Base-by-base conservation (phyloP, 805 yeast species). In the Brettanomyces sp. region DNA sequence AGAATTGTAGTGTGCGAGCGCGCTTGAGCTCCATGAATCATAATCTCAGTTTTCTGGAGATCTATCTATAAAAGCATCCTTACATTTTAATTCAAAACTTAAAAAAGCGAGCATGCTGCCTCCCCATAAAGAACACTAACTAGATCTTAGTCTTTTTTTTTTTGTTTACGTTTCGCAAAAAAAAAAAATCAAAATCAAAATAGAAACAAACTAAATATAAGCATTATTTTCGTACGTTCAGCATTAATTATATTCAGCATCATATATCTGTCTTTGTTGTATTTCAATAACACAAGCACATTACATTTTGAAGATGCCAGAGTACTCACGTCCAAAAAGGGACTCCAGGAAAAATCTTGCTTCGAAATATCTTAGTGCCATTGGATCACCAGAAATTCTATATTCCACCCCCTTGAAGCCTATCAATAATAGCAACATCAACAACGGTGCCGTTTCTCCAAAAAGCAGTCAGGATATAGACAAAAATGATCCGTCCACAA, bases 311-410 rank as follows among this genome's bases (percentile, higher is more conserved):
- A 36, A 36, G 18, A n/a, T 36, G 18, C 22, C 22, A 36, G 18
- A 8, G 13, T 14, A 14, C 22, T 36, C 38, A 18, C 22, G 22
- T 12, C 38, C 38, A 3, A n/a, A 36, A 36, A 36, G 24, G n/a
- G 25, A 22, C 18, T 22, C 25, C n/a, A 39, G 14, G 22, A 41
- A 41, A 11, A 59, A 59, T 47, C 47, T 59, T 48, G 64, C 64
- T 13, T 58, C 64, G 4, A 49, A 50, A 45, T 62, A 62, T 40
- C 41, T 62, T 46, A 62, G 57, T 44, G 59, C 64, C 30, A 57
- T 61, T 18, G 59, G 60, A 3, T 49, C 56, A 8, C 52, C 60
- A 9, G 51, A 49, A 32, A 47, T 37, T 13, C 35, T 45, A 12
- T 25, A 41, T 9, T 14, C 49, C 3, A 49, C 56, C 3, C 64